Evolutionary conservation across 208 protist species (phyloP), one percentile per base, ranked within the genome.

Genomic region (Trypanosoma mega): DNA sequence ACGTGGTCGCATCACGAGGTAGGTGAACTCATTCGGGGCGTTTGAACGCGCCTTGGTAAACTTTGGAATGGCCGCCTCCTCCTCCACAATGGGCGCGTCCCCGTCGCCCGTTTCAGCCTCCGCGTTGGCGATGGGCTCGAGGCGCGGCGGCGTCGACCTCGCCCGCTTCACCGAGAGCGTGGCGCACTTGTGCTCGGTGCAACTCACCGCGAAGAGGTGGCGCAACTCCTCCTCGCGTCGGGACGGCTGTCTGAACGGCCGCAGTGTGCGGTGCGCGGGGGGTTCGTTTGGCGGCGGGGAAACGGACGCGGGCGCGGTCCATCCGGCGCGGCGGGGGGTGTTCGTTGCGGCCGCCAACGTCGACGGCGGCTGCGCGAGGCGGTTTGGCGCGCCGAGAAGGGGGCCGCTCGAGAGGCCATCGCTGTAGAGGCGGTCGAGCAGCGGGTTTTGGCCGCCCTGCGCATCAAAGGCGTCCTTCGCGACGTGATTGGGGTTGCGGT

Each of bases 11-110:
- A 88, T 85, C 8, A 91, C 73, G 52, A 97, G 72, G 65, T 97
- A 97, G 11, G 87, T 83, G 54, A 97, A 97, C 74, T 94, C 85
- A 43, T 93, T 94, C 4, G 87, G 87, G 20, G 90, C 73, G 71
- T 92, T 93, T 11, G 85, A 90, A 12, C 84, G 74, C 2, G 80
- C 1, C 74, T 92, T 93, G 52, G 68, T 68, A 54, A 94, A 96
- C 29, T 66, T 72, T 23, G 89, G 85, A 24, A 95, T 87, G 62
- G 65, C 29, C 52, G 49, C 43, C 34, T 53, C 37, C n/a, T 30
- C 29, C 18, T 0, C 26, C 4, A 9, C 4, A 46, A 37, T 20
- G 18, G 14, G 12, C 20, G 4, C 7, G 2, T 31, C 14, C 0
- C 20, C 37, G 12, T 18, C 43, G 8, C 43, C 23, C 8, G 45